These are phyloP conservation scores for Spergularia bocconei DNA, from an alignment of 148 eudicot species.

Conservation along the genomic window DNA sequence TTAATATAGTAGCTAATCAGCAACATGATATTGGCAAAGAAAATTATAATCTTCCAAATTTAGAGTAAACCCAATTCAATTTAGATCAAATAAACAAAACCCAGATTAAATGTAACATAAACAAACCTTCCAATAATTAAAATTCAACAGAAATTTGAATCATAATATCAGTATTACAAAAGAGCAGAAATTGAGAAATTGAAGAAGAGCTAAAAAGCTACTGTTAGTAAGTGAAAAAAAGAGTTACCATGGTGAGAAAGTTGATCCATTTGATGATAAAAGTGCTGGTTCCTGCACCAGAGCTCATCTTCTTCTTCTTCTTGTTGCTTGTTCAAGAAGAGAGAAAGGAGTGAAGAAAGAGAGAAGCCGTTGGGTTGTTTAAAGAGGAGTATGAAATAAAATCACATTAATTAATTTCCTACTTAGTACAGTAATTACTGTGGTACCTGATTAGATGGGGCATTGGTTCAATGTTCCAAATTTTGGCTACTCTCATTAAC, in stretches of 20 bases:
- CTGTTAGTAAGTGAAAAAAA: neutral
- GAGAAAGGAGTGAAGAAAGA: neutral
- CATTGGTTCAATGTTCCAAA: too few species aligned
- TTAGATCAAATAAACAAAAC: neutral
- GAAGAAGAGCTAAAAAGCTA: neutral
- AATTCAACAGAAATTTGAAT: neutral
- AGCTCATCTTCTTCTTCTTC: constrained; percentile 36
- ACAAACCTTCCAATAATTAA: neutral
- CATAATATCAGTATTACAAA: neutral
- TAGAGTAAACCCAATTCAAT: constrained; percentile 24
- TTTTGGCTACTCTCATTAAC: too few species aligned
- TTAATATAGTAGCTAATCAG: neutral
- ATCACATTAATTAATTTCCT: too few species aligned
- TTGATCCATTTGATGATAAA: constrained; percentile 87
- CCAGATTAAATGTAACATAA: constrained; percentile 19
- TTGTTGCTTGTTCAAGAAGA: constrained; percentile 13
- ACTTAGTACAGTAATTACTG: too few species aligned
- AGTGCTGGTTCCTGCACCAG: constrained; percentile 67
- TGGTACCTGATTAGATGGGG: too few species aligned
- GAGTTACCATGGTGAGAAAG: constrained; percentile 70
- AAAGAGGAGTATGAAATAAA: too few species aligned
- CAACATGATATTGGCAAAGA: neutral
- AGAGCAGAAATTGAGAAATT: neutral
- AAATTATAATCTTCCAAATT: constrained; percentile 12
- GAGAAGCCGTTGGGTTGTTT: constrained; percentile 15